Evolutionary conservation across 2,329 filamentous ascomycete species (phyloP), one percentile per base, ranked within the genome.

Genomic region (Aspergillus sp.): DNA sequence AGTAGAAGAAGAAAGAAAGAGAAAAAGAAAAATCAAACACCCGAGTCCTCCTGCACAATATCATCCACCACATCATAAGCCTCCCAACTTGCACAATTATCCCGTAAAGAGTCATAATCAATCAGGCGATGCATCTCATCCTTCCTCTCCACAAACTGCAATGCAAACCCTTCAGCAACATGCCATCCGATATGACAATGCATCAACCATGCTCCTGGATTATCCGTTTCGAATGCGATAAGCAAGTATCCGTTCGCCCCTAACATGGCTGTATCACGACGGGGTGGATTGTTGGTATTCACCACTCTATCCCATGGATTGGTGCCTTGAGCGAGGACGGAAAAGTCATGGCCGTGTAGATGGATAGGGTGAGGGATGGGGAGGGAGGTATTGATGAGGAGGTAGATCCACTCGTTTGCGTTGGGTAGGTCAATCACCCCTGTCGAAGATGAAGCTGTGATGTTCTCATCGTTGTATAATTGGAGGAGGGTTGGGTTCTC

Each of bases 271-370:
- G 69, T 71, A 56, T 78, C 76, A n/a, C 76, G 64, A 1, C 75
- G 65, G 0, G 69, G 63, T 1, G 74, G 73, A 45, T 76, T 77
- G 11, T 33, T 38, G 6, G 47, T 55, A 31, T 43, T 26, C 45
- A 54, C 33, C 5, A 37, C 19, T 5, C 52, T 12, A 58, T 63
- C 43, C 57, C 65, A 51, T 29, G 54, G 33, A 10, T 67, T 51
- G 53, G 67, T 51, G 49, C 77, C 66, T 64, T 77, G 75, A 31
- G 77, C 69, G 0, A 89, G 72, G 39, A 88, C 67, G 57, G 81
- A 83, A 70, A 88, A 84, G 67, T 88, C 85, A 64, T 84, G 79
- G 10, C 83, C 83, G 67, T 88, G 83, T 2, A 86, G 60, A 62
- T 88, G 83, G 65, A 87, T 82, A 0, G 84, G 82, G 52, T 87